Base-by-base conservation (phyloP, 768 basidiomycete species). In the Kwoniella heveanensis region DNA sequence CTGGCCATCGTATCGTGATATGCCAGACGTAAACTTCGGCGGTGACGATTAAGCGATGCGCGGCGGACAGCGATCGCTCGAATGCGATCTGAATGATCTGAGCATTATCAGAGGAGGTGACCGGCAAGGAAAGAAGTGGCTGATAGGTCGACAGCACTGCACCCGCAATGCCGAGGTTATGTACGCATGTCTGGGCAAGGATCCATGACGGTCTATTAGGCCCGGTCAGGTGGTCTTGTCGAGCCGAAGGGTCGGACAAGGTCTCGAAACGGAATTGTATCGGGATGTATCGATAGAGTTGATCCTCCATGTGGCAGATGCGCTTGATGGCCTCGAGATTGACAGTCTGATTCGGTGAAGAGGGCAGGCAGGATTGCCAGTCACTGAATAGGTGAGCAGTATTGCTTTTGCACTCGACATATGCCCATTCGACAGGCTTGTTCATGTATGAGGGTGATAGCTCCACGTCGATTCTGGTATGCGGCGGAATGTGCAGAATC, bases 161-260 rank as follows among this genome's bases (percentile, higher is more conserved):
- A 7, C 36, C 29, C 5, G 51, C 44, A 17, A 46, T 54, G 7
- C 51, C 60, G 2, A 44, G 39, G 15, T 62, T 49, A n/a, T 12
- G 12, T 6, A 54, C 47, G 25, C 60, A 62, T 21, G 60, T 52
- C 26, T 62, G 60, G 8, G 53, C 44, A 3, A 39, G 24, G 36
- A 62, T 48, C 60, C 60, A 62, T 15, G 60, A 39, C 26, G 60
- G 52, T 49, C 46, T 52, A 54, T 55, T 32, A 30, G 39, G 37
- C 39, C 52, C 50, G 19, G 50, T 53, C 17, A 60, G 27, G 25
- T 53, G 52, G 22, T 15, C 24, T 3, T 59, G 17, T 12, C 50
- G 50, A 12, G 36, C 19, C 21, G 49, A 50, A 19, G 58, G 21
- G 5, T 30, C 32, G 21, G 39, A 10, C 30, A 60, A 24, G 15